Evolutionary conservation across 2,329 filamentous ascomycete species (phyloP).

Genomic region (Diaporthe capsici): DNA sequence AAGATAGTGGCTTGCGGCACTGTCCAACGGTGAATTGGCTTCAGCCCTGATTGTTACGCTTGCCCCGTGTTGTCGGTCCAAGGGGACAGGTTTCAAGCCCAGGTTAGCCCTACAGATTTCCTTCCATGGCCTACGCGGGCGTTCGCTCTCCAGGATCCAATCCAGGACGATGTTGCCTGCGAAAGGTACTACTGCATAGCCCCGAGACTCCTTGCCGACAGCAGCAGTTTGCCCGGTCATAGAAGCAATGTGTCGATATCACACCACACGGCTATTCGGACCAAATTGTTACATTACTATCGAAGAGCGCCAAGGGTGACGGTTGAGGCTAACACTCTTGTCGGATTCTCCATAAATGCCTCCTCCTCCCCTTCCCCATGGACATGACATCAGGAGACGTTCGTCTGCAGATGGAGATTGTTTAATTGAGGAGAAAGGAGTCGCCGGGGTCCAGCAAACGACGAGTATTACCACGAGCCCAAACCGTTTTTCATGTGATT

Average conservation of each 20-base stretch:
- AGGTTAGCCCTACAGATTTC: too few relatives aligned
- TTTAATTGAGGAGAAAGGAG: neutral
- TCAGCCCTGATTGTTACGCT: neutral
- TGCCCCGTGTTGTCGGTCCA: too few relatives aligned
- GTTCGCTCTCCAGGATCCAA: neutral
- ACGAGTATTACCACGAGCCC: conserved; percentile 16
- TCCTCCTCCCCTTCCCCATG: neutral
- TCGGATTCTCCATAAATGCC: neutral
- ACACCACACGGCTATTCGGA: conserved; percentile 12
- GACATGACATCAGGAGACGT: conserved; percentile 8
- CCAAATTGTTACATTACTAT: neutral
- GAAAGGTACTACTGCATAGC: neutral
- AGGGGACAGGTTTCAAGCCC: neutral
- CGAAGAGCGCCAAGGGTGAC: neutral
- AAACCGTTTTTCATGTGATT: conserved; percentile 18
- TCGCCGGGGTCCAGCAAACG: neutral
- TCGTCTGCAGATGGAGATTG: neutral
- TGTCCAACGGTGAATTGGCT: neutral
- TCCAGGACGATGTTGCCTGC: neutral
- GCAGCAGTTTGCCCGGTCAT: neutral
- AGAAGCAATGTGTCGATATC: neutral
- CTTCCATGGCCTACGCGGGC: neutral
- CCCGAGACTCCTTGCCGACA: neutral
- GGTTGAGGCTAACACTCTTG: neutral
- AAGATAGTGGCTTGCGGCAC: neutral